Conservation (phyloP, 345 rosid genomes). For the Brassica carinata region DNA sequence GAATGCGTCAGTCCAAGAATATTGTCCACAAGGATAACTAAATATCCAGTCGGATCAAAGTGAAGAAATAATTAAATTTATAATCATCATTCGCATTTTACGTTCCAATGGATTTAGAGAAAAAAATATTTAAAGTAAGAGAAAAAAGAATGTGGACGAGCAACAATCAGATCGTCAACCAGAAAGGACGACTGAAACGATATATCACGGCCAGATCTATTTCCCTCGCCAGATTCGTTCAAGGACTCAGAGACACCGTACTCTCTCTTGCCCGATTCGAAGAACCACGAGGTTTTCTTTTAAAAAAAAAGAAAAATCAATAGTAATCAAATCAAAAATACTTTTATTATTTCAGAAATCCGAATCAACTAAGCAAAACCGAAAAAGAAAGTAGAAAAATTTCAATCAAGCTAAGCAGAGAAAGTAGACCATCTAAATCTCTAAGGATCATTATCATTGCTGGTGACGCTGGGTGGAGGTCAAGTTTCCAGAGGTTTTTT, state of each 20-base stretch:
- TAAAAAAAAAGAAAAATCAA: too few species aligned
- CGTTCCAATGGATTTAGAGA: too few species aligned
- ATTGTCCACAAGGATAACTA: slow-evolving; percentile 19
- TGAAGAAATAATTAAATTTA: slow-evolving; percentile 32
- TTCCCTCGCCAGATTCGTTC: slow-evolving; percentile 35
- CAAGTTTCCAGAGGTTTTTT: neutral
- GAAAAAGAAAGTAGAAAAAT: too few species aligned
- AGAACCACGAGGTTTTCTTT: slow-evolving; percentile 22
- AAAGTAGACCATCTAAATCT: too few species aligned
- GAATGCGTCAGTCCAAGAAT: slow-evolving; percentile 34
- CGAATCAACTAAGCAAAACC: too few species aligned
- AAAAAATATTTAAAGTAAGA: neutral
- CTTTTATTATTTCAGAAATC: neutral
- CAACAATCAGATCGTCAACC: slow-evolving; percentile 41
- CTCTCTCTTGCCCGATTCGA: slow-evolving; percentile 36
- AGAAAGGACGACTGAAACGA: slow-evolving; percentile 42
- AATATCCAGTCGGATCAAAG: slow-evolving; percentile 39
- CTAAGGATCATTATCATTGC: neutral
- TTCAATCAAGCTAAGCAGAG: too few species aligned
- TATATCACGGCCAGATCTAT: slow-evolving; percentile 39
- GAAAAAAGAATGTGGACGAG: slow-evolving; percentile 31
- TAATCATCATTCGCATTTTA: slow-evolving; percentile 24
- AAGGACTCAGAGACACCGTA: slow-evolving; percentile 44
- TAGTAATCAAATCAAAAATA: neutral
- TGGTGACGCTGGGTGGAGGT: too few species aligned